These are phyloP conservation scores for Trametes meyenii DNA, from an alignment of 768 basidiomycete genomes.

Conservation along the genomic window DNA sequence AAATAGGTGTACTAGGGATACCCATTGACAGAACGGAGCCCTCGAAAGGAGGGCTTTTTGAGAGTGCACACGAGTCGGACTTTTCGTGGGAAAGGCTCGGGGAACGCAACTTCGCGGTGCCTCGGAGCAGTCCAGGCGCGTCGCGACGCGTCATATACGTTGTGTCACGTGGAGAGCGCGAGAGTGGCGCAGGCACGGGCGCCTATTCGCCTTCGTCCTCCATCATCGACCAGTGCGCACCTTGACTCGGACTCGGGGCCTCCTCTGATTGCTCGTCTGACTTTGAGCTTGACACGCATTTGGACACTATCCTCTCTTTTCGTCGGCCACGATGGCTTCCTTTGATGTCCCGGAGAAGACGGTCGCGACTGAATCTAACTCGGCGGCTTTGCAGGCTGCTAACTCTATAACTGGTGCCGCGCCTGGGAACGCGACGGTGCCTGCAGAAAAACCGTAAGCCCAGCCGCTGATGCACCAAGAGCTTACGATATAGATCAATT, in stretches of 20 bases:
- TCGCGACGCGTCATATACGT: slow-evolving; percentile 12
- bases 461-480: neutral
- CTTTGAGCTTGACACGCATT: neutral
- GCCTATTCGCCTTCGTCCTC: neutral
- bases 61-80: too few relatives aligned
- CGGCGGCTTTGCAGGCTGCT: neutral
- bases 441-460: slow-evolving; percentile 9
- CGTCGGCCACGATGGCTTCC: neutral
- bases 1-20: too few relatives aligned
- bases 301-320: too few relatives aligned
- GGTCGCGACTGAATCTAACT: neutral
- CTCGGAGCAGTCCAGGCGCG: neutral
- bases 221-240: too few relatives aligned
- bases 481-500: neutral
- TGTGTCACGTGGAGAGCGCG: slow-evolving; percentile 16
- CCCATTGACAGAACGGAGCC: too few relatives aligned
- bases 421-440: neutral
- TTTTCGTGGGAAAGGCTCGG: too few relatives aligned
- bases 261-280: neutral
- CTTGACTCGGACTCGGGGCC: neutral
- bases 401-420: neutral
- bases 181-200: slow-evolving; percentile 11
- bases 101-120: neutral
- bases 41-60: too few relatives aligned
- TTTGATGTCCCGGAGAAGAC: slow-evolving; percentile 4